Percentiles rank a stretch among this genome's conserved stretches.
These are phyloP conservation scores for Euphrasia arctica DNA, from an alignment of 305 asterid genomes.

Conservation along the genomic window DNA sequence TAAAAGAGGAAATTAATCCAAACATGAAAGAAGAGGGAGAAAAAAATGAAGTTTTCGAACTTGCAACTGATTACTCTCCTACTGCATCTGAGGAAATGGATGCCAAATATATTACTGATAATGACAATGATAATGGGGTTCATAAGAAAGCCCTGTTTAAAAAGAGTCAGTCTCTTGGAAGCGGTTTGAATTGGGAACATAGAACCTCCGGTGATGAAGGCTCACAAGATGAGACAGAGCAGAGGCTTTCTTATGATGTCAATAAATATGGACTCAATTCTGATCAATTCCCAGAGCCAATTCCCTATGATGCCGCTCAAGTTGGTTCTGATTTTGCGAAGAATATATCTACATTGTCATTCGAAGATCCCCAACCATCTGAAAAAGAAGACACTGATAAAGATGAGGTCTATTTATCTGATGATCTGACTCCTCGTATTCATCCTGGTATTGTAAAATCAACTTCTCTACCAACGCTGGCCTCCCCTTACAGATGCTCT, in stretches of 20 bases:
- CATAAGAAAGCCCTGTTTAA: constrained; percentile 34
- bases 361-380: constrained; percentile 41
- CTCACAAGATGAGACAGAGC: constrained; percentile 57
- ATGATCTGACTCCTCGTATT: constrained; percentile 36
- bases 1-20: constrained; percentile 31
- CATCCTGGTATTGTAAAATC: constrained; percentile 53
- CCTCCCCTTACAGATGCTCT: constrained; percentile 36
- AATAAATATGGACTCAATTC: constrained; percentile 16
- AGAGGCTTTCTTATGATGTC: constrained; percentile 44
- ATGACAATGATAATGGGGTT: constrained; percentile 32
- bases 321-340: constrained; percentile 43
- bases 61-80: constrained; percentile 43
- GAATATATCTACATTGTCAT: constrained; percentile 42
- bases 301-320: constrained; percentile 54
- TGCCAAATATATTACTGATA: constrained; percentile 41
- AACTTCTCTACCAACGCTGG: constrained; percentile 62
- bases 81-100: constrained; percentile 58
- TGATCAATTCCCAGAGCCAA: neutral
- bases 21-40: constrained; percentile 34
- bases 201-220: constrained; percentile 40
- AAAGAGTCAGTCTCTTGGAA: constrained; percentile 72
- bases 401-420: constrained; percentile 41
- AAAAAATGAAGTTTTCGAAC: constrained; percentile 32
- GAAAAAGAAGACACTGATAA: constrained; percentile 45
- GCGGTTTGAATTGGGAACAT: constrained; percentile 59